Conservation (phyloP, 164 flowering plant genomes). For the Umbilicus rupestris region DNA sequence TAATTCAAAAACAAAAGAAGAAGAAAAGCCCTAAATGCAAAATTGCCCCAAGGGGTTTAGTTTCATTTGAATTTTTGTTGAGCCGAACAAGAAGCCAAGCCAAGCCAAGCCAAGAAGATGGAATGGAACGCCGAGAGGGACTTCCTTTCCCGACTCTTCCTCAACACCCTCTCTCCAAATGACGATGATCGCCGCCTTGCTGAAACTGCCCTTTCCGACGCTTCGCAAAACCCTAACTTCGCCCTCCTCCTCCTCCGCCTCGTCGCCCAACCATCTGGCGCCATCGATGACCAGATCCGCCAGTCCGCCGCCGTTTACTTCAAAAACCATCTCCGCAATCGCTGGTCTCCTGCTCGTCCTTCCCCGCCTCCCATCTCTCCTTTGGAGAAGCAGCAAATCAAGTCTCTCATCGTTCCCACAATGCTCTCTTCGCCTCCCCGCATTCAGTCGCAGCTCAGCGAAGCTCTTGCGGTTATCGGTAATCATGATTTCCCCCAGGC, state of each 20-base stretch:
- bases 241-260: conserved; percentile 77
- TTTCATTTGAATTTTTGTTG: too few relatives aligned
- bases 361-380: conserved; percentile 29
- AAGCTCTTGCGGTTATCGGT: conserved; percentile 66
- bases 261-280: conserved; percentile 38
- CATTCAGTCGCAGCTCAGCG: conserved; percentile 76
- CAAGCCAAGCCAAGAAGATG: too few relatives aligned
- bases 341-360: conserved; percentile 43
- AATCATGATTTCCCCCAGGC: conserved; percentile 75
- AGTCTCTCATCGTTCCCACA: conserved; percentile 54
- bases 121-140: too few relatives aligned
- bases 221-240: conserved; percentile 54
- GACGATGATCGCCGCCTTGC: conserved; percentile 76
- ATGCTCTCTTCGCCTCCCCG: conserved; percentile 56
- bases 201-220: conserved; percentile 50
- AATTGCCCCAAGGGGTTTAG: too few relatives aligned
- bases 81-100: too few relatives aligned
- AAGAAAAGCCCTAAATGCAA: too few relatives aligned
- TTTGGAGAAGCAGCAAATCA: conserved; percentile 71
- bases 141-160: conserved; percentile 72
- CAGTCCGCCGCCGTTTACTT: conserved; percentile 85
- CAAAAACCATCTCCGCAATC: conserved; percentile 69
- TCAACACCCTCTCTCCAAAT: conserved; percentile 60
- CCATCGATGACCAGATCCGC: conserved; percentile 58
- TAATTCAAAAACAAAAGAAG: too few relatives aligned